A percentile compares a stretch with the other conserved stretches of the same genome.
These are phyloP conservation scores for Hypoxylon lienhwacheense DNA, from an alignment of 495 filamentous ascomycete genomes.

Conservation along the genomic window DNA sequence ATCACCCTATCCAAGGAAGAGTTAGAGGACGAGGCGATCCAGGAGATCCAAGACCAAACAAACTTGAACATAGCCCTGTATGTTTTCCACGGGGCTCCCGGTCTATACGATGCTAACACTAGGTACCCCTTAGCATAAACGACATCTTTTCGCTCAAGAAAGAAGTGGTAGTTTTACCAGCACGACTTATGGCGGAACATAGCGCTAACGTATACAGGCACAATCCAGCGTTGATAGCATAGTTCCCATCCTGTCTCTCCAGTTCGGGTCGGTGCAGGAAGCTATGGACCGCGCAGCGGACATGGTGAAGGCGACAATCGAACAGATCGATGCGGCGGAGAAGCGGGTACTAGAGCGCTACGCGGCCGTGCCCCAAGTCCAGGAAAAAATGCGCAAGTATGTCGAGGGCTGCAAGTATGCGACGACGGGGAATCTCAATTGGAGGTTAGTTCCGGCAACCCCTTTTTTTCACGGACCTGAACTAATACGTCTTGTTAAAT, in stretches of 20 bases:
- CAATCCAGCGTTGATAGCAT: slow-evolving; percentile 14
- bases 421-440: slow-evolving; percentile 33
- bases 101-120: background rate
- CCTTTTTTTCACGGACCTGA: background rate
- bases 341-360: slow-evolving; percentile 13
- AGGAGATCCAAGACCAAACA: slow-evolving; percentile 4
- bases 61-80: slow-evolving; percentile 4
- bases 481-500: background rate
- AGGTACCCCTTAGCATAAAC: slow-evolving; percentile 6
- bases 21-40: slow-evolving; percentile 14
- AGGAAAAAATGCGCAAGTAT: slow-evolving; percentile 15
- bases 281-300: slow-evolving; percentile 20
- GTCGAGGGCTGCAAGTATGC: slow-evolving; percentile 33
- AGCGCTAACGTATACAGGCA: slow-evolving; percentile 14
- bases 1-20: slow-evolving; percentile 6
- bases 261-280: slow-evolving; percentile 17
- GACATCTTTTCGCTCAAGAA: slow-evolving; percentile 23
- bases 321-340: slow-evolving; percentile 19
- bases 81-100: background rate
- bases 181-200: background rate
- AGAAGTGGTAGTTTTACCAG: slow-evolving; percentile 14
- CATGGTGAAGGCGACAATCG: slow-evolving; percentile 17
- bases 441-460: slow-evolving; percentile 19
- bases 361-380: slow-evolving; percentile 8
- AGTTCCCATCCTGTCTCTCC: slow-evolving; percentile 18